Evolutionary conservation across 2,329 filamentous ascomycete genomes (phyloP).

Genomic region (Beauveria asiatica): DNA sequence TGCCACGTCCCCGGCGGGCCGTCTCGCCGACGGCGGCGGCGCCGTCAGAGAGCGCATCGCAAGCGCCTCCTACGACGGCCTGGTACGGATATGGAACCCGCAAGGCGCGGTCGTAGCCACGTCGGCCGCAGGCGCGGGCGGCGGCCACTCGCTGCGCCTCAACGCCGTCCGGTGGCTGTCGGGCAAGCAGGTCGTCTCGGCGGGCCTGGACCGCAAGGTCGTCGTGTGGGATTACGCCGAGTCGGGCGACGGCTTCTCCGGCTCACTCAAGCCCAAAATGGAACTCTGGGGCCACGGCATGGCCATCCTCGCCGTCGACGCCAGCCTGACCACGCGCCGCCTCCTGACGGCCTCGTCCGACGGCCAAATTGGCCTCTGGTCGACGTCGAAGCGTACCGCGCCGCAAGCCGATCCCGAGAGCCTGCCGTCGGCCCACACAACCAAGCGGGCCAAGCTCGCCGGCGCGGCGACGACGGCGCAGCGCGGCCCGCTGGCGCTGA

Average conservation of each 20-base stretch:
- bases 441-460: conserved; percentile 68
- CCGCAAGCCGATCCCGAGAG: conserved; percentile 63
- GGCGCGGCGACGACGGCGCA: conserved; percentile 44
- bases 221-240: conserved; percentile 85
- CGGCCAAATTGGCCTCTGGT: conserved; percentile 81
- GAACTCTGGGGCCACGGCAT: conserved; percentile 79
- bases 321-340: conserved; percentile 64
- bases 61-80: conserved; percentile 89
- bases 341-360: conserved; percentile 83
- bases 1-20: conserved; percentile 50
- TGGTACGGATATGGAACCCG: conserved; percentile 81
- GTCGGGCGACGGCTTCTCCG: conserved; percentile 48
- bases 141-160: conserved; percentile 67
- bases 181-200: conserved; percentile 68
- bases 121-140: conserved; percentile 55
- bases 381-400: conserved; percentile 65
- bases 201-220: conserved; percentile 76
- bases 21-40: conserved; percentile 26
- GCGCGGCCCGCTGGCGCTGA: conserved; percentile 68
- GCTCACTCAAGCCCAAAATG: conserved; percentile 60
- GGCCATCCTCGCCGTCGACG: conserved; percentile 64
- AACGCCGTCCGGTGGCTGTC: conserved; percentile 81
- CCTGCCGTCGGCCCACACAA: conserved; percentile 56
- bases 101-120: conserved; percentile 79
- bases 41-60: conserved; percentile 51